phyloP scores from a whole-genome alignment of 2,329 filamentous ascomycete species.

The Mollisiaceae sp. region DNA sequence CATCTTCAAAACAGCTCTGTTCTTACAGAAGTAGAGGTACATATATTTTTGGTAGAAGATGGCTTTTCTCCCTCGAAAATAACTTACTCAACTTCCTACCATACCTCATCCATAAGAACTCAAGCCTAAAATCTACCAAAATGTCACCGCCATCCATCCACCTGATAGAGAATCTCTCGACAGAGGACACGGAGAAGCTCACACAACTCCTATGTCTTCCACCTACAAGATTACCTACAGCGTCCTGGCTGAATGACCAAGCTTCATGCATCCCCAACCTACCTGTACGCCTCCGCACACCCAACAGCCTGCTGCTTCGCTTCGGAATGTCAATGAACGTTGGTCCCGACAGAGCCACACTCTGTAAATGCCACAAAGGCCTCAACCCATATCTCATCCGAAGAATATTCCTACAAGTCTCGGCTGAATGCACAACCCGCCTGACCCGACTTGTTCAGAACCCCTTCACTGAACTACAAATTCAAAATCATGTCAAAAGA shows the following conservation, averaged over 20 bases:
- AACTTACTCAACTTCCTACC: background rate
- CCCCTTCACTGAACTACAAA: slow-evolving; percentile 25
- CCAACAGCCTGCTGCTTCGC: slow-evolving; percentile 21
- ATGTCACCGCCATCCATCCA: slow-evolving; percentile 10
- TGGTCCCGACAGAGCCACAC: slow-evolving; percentile 32
- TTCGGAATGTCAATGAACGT: slow-evolving; percentile 17
- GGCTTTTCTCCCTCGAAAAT: background rate
- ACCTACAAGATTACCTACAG: background rate
- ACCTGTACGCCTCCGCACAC: slow-evolving; percentile 25
- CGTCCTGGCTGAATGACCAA: slow-evolving; percentile 28
- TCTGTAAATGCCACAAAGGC: slow-evolving; percentile 49
- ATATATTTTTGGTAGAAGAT: background rate
- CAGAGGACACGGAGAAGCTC: slow-evolving; percentile 11
- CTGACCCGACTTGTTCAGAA: slow-evolving; percentile 36
- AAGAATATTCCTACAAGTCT: slow-evolving; percentile 50
- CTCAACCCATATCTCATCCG: slow-evolving; percentile 52
- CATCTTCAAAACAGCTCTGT: background rate
- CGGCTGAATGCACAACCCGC: slow-evolving; percentile 48
- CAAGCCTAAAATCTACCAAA: background rate
- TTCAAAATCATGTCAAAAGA: slow-evolving; percentile 23
- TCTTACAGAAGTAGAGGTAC: background rate
- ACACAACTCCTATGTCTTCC: slow-evolving; percentile 24
- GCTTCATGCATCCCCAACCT: slow-evolving; percentile 19
- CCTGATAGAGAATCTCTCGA: slow-evolving; percentile 2
- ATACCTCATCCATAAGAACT: background rate